Percentiles rank a stretch among this genome's conserved stretches.
These are phyloP conservation scores for Kodamaea suecica DNA, from an alignment of 1,139 yeast species.

Conservation along the genomic window DNA sequence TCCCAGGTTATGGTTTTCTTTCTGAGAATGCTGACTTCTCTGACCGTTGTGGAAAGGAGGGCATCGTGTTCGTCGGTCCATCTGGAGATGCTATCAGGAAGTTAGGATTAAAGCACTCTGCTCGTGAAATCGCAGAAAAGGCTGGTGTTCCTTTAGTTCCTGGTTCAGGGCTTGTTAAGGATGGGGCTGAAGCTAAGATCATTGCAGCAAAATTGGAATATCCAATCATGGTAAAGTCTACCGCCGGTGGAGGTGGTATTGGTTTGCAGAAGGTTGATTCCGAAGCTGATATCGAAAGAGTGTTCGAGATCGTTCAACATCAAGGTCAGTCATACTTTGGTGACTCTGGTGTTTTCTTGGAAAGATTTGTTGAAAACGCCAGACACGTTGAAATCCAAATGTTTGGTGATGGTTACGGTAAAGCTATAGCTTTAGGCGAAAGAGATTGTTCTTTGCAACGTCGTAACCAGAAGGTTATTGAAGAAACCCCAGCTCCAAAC, in stretches of 20 bases:
- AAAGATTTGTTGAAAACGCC: conserved; percentile 88
- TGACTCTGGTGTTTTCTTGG: conserved; percentile 91
- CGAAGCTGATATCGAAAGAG: conserved; percentile 73
- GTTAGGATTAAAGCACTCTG: conserved; percentile 92
- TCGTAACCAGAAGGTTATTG: conserved; percentile 93
- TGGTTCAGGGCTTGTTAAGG: conserved; percentile 77
- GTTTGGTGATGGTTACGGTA: conserved; percentile 92
- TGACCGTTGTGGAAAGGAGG: conserved; percentile 77
- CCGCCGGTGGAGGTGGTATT: conserved; percentile 99
- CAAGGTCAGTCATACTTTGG: conserved; percentile 93
- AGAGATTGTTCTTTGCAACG: conserved; percentile 97
- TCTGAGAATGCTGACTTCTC: conserved; percentile 97
- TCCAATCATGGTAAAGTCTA: conserved; percentile 94
- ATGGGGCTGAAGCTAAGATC: conserved; percentile 67
- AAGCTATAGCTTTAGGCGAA: conserved; percentile 91
- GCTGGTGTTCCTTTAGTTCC: conserved; percentile 96
- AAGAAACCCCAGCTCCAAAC: conserved; percentile 97
- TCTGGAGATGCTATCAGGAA: conserved; percentile 88
- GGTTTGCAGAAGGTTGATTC: conserved; percentile 91
- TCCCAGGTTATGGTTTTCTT: conserved; percentile 95
- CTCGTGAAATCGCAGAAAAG: conserved; percentile 82
- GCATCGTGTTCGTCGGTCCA: conserved; percentile 92
- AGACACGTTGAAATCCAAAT: conserved; percentile 96
- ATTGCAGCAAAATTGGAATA: conserved; percentile 79
- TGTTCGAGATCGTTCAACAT: conserved; percentile 86